Evolutionary conservation across 2,329 filamentous ascomycete genomes (phyloP).

Genomic region (Scedosporium boydii): DNA sequence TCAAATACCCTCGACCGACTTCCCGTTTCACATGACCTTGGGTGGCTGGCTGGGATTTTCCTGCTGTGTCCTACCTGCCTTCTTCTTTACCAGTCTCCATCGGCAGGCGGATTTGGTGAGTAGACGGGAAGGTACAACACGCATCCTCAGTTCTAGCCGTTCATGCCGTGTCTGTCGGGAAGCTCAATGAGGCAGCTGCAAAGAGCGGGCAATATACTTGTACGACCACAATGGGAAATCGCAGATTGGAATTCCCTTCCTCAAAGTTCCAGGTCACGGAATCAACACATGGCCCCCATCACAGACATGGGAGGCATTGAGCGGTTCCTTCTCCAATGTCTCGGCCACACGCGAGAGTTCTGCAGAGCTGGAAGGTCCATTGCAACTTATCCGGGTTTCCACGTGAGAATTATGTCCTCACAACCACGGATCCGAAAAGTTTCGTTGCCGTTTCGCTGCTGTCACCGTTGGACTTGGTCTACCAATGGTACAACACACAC

Average conservation of each 20-base stretch:
- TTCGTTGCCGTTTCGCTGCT: not conserved
- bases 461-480: not conserved
- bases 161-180: not conserved
- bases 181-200: not conserved
- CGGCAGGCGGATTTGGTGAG: not conserved
- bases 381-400: not conserved
- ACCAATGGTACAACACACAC: not conserved
- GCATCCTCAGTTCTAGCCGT: not conserved
- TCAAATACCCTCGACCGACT: not conserved
- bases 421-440: not conserved
- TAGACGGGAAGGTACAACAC: not conserved
- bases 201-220: not conserved
- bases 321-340: not conserved
- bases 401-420: not conserved
- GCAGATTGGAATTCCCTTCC: not conserved
- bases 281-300: not conserved
- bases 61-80: not conserved
- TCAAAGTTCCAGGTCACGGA: not conserved
- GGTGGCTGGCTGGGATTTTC: not conserved
- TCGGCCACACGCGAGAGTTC: not conserved
- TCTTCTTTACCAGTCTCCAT: not conserved
- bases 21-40: not conserved
- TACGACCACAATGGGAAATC: not conserved
- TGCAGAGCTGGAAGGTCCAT: not conserved
- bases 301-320: not conserved